Percentiles rank a stretch among this genome's conserved stretches.
Conservation (phyloP, 345 rosid species). For the Camelina neglecta region DNA sequence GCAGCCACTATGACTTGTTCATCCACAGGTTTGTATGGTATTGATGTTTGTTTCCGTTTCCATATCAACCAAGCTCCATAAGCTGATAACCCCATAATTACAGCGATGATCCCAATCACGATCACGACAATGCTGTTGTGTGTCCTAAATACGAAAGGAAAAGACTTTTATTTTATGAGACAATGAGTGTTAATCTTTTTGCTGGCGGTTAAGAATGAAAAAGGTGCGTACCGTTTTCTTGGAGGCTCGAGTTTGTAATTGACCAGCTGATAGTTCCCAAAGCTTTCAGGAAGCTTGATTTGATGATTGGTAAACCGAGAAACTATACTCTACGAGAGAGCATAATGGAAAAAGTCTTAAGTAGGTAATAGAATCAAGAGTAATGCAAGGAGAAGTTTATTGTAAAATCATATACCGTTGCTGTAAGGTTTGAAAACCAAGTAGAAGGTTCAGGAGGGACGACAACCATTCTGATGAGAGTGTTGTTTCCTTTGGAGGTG, state of each 20-base stretch:
- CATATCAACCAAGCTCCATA: constrained; percentile 53
- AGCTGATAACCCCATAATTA: constrained; percentile 47
- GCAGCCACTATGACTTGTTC: constrained; percentile 42
- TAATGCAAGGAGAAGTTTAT: constrained; percentile 2
- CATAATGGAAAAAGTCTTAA: background rate
- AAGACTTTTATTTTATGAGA: background rate
- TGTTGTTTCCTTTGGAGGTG: constrained; percentile 62
- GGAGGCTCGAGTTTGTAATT: constrained; percentile 69
- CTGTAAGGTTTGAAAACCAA: constrained; percentile 66
- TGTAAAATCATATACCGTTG: constrained; percentile 50
- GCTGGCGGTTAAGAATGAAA: background rate
- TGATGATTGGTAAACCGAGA: constrained; percentile 66
- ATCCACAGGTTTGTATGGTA: constrained; percentile 64
- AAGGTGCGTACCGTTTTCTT: constrained; percentile 47
- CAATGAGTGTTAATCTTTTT: background rate
- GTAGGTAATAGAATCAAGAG: background rate
- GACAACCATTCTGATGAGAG: constrained; percentile 62
- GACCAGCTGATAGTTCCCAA: constrained; percentile 66
- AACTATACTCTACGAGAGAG: constrained; percentile 57
- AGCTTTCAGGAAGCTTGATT: constrained; percentile 65
- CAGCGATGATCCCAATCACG: constrained; percentile 19
- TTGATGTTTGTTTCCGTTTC: constrained; percentile 51
- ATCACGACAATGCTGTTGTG: constrained; percentile 39
- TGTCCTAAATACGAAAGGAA: constrained; percentile 48
- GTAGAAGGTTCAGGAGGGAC: constrained; percentile 58